Evolutionary conservation across 2,329 filamentous ascomycete species (phyloP).

Genomic region (Truncatella angustata): DNA sequence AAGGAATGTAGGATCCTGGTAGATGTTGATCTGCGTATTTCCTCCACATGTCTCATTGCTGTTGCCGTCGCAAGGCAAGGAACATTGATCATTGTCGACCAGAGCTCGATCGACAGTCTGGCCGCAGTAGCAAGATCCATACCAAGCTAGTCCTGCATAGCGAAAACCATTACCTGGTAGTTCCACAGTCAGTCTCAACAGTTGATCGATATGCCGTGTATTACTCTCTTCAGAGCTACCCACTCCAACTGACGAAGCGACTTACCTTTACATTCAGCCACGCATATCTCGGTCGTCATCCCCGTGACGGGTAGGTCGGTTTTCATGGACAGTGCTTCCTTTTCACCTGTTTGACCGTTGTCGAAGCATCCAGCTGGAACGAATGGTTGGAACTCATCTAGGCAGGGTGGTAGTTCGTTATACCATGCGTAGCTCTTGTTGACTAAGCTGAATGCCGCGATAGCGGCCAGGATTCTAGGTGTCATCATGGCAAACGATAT

Average conservation of each 20-base stretch:
- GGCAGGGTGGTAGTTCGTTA: slow-evolving; percentile 43
- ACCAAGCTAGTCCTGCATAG: slow-evolving; percentile 50
- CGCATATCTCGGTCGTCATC: slow-evolving; percentile 49
- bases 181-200: not conserved
- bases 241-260: slow-evolving; percentile 11
- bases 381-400: slow-evolving; percentile 44
- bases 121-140: slow-evolving; percentile 53
- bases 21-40: slow-evolving; percentile 44
- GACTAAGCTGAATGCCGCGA: not conserved
- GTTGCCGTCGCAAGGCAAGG: slow-evolving; percentile 51
- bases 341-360: slow-evolving; percentile 30
- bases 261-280: slow-evolving; percentile 47
- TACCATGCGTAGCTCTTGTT: slow-evolving; percentile 34
- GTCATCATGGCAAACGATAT: too few relatives aligned
- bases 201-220: too few relatives aligned
- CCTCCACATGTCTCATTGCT: slow-evolving; percentile 45
- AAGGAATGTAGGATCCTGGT: slow-evolving; percentile 46
- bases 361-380: slow-evolving; percentile 47
- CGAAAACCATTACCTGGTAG: slow-evolving; percentile 43
- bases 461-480: too few relatives aligned
- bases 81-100: slow-evolving; percentile 53
- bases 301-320: slow-evolving; percentile 33
- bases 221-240: too few relatives aligned
- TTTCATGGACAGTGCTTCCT: slow-evolving; percentile 39
- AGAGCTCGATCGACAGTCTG: slow-evolving; percentile 51